phyloP scores from a whole-genome alignment of 176 grass and related monocot genomes.

The Hordeum vulgare region DNA sequence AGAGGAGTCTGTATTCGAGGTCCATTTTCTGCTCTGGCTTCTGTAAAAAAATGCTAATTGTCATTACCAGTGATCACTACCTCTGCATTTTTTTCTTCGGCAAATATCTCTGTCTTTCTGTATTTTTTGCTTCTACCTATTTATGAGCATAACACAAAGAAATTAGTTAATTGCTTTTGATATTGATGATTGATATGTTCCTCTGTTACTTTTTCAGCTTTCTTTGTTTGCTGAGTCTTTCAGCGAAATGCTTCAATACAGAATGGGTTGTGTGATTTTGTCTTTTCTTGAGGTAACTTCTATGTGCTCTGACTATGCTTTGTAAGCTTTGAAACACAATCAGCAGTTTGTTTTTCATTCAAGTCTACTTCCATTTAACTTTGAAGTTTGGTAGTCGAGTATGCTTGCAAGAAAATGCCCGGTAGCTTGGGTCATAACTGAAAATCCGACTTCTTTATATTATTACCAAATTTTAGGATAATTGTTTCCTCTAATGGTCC shows the following conservation, averaged over 20 bases:
- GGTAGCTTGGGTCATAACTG: not conserved
- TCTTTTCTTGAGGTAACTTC: conserved; percentile 93
- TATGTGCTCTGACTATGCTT: conserved; percentile 9
- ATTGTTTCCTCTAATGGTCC: not conserved
- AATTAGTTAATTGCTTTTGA: not conserved
- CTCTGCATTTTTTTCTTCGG: not conserved
- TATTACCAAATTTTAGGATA: not conserved
- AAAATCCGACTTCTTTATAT: not conserved
- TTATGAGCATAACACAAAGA: not conserved
- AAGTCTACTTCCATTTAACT: not conserved
- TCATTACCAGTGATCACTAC: not conserved
- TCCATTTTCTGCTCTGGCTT: conserved; percentile 20
- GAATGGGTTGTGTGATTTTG: conserved; percentile 82
- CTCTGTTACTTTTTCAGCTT: conserved; percentile 55
- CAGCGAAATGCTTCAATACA: conserved; percentile 97
- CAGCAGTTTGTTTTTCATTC: not conserved
- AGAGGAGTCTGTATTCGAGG: conserved; percentile 96
- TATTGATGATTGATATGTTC: conserved; percentile 19
- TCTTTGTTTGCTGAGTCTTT: conserved; percentile 93
- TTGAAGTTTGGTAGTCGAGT: not conserved
- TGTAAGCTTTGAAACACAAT: conserved; percentile 5
- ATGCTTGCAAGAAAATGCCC: not conserved
- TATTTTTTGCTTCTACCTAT: not conserved
- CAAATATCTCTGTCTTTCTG: not conserved
- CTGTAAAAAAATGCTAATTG: conserved; percentile 7